Conservation (phyloP, 495 filamentous ascomycete genomes). For the Aspergillus ostianus region DNA sequence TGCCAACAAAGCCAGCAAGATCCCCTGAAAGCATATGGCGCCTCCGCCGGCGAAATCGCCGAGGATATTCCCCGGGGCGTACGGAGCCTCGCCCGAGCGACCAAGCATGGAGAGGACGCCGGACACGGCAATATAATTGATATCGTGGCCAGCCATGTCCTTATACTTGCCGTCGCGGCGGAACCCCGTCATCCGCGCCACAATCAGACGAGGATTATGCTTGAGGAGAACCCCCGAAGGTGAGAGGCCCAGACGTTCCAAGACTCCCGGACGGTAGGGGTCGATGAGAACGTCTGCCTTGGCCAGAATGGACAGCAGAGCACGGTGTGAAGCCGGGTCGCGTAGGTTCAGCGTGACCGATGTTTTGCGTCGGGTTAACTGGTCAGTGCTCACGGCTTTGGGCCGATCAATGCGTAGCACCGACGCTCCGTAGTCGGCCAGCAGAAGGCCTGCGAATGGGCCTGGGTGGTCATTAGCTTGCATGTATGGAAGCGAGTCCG, state of each 20-base stretch:
- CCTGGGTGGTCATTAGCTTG: conserved; percentile 40
- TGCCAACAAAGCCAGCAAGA: conserved; percentile 44
- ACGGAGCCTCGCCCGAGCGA: conserved; percentile 62
- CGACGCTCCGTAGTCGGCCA: conserved; percentile 83
- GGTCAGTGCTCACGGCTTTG: conserved; percentile 50
- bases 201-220: conserved; percentile 73
- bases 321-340: conserved; percentile 52
- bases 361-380: conserved; percentile 73
- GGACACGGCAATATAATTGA: conserved; percentile 91
- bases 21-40: conserved; percentile 65
- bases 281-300: conserved; percentile 81
- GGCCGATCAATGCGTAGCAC: conserved; percentile 85
- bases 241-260: conserved; percentile 77
- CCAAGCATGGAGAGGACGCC: conserved; percentile 79
- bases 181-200: conserved; percentile 86
- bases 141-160: conserved; percentile 93
- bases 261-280: conserved; percentile 85
- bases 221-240: conserved; percentile 60
- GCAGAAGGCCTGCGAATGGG: conserved; percentile 84
- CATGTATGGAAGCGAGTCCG: conserved; percentile 8
- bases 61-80: conserved; percentile 77
- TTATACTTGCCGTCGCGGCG: conserved; percentile 80
- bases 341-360: conserved; percentile 80
- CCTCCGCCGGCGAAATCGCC: conserved; percentile 93
- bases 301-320: conserved; percentile 63